A percentile compares a stretch with the other conserved stretches of the same genome.
Conservation (phyloP, 305 asterid species). For the Fraxinus greggii region DNA sequence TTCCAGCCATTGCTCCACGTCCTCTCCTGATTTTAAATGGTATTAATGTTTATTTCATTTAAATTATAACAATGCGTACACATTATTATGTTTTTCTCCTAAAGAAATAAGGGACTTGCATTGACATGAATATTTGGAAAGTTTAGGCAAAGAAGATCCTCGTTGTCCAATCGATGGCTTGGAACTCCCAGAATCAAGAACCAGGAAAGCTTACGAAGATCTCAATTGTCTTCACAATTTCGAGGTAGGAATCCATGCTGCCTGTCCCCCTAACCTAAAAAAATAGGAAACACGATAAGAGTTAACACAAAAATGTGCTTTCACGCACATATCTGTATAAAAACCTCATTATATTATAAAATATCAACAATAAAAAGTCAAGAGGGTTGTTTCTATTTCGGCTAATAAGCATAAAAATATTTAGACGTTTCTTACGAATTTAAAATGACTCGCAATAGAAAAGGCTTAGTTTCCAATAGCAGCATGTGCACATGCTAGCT, state of each 20-base stretch:
- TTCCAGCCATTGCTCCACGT: constrained; percentile 72
- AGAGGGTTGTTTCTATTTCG: background rate
- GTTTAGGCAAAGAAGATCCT: constrained; percentile 67
- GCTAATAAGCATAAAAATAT: background rate
- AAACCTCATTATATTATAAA: background rate
- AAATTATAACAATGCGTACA: background rate
- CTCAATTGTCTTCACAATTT: constrained; percentile 35
- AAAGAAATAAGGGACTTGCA: background rate
- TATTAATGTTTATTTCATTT: constrained; percentile 20
- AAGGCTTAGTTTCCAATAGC: background rate
- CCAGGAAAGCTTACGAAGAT: constrained; percentile 36
- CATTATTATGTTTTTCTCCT: too few relatives aligned
- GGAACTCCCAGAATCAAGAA: constrained; percentile 50
- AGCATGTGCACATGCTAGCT: background rate
- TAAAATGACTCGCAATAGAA: background rate
- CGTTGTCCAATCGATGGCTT: constrained; percentile 77
- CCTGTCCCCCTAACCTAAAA: background rate
- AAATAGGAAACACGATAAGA: background rate
- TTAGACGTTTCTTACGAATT: background rate
- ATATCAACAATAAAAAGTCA: too few relatives aligned
- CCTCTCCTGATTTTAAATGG: constrained; percentile 84
- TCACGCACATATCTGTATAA: background rate
- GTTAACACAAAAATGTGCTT: background rate
- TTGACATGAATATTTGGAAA: constrained; percentile 10
- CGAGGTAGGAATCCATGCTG: constrained; percentile 39